These are phyloP conservation scores for Xylaria digitata DNA, from an alignment of 2,329 filamentous ascomycete genomes.

Conservation along the genomic window DNA sequence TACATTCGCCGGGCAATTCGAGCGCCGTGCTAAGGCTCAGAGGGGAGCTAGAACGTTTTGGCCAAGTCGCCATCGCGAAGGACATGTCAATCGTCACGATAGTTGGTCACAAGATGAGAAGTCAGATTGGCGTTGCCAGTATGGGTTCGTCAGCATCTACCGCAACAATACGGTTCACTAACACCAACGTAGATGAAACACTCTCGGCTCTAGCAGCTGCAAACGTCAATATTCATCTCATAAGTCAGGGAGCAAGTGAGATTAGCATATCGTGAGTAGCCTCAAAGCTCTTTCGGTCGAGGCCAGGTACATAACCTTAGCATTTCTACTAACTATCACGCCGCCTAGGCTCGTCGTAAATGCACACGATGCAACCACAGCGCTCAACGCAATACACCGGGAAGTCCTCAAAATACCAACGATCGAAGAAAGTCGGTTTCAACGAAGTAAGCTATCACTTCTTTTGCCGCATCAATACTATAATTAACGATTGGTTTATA, in stretches of 20 bases:
- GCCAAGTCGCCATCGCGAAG: slow-evolving; percentile 43
- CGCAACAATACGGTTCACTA: slow-evolving; percentile 11
- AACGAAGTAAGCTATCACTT: slow-evolving; percentile 37
- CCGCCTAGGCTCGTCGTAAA: slow-evolving; percentile 44
- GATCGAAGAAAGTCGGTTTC: slow-evolving; percentile 45
- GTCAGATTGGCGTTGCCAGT: slow-evolving; percentile 49
- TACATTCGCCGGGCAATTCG: slow-evolving; percentile 43
- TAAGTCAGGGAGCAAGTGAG: slow-evolving; percentile 49
- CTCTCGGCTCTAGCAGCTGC: slow-evolving; percentile 45
- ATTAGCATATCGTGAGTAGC: slow-evolving; percentile 47
- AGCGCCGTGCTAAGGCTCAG: slow-evolving; percentile 42
- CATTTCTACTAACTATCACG: slow-evolving; percentile 3
- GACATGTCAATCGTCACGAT: slow-evolving; percentile 49
- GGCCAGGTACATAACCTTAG: no score
- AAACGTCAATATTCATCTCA: slow-evolving; percentile 47
- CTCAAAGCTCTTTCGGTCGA: background rate
- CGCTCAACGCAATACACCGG: slow-evolving; percentile 48
- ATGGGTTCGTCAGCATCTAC: slow-evolving; percentile 30
- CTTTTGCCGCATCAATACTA: background rate
- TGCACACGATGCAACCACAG: slow-evolving; percentile 45
- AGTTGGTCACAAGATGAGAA: slow-evolving; percentile 49
- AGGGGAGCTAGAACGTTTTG: slow-evolving; percentile 47
- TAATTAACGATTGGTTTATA: slow-evolving; percentile 27
- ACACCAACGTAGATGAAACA: slow-evolving; percentile 43
- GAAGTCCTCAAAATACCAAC: slow-evolving; percentile 49